Base-by-base conservation (phyloP, 2,329 filamentous ascomycete genomes). In the Pseudogymnoascus sp. region DNA sequence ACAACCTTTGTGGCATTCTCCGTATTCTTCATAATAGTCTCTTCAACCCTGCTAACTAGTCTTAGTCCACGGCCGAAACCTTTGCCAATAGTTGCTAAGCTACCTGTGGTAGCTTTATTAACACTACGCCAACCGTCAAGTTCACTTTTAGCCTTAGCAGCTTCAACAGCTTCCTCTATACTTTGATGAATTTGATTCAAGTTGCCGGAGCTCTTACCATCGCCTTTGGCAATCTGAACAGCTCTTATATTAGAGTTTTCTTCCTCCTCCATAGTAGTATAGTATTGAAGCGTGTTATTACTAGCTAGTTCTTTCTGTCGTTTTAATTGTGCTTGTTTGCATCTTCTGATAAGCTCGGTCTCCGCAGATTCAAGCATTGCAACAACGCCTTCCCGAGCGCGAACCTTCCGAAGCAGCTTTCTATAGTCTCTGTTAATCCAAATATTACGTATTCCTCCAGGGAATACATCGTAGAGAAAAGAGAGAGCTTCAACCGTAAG, bases 361-460 rank as follows among this genome's bases (percentile, higher is more conserved):
- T 97, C 89, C 1, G 93, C 93, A 10, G 76, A 76, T 72, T 99
- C 95, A 0, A 99, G 82, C 63, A 80, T 78, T 50, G 81, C 74
- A 59, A 93, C 91, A 14, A 96, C 78, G 8, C 82, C 77, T 65
- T 92, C 85, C 50, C 95, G 84, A 67, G 85, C 78, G 60, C 90
- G 83, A 53, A 97, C 89, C 73, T 97, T 97, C 65, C 92, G 88
- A 59, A 90, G 82, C 10, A 99, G 82, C 8, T 87, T 83, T 47
- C 92, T 90, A 68, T 91, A 88, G 72, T 99, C 90, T 66, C 93
- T 85, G 65, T 97, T 99, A 70, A 99, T 86, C 93, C 93, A 99
- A 56, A 99, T 90, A 69, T 97, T 97, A 65, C 91, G 86, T 71
- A 99, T 88, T 35, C 95, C 95, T 24, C 95, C 95, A 0, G 95